Evolutionary conservation across 2,329 filamentous ascomycete species (phyloP), one percentile per base, ranked within the genome.

Genomic region (Sordariomycetes sp.): DNA sequence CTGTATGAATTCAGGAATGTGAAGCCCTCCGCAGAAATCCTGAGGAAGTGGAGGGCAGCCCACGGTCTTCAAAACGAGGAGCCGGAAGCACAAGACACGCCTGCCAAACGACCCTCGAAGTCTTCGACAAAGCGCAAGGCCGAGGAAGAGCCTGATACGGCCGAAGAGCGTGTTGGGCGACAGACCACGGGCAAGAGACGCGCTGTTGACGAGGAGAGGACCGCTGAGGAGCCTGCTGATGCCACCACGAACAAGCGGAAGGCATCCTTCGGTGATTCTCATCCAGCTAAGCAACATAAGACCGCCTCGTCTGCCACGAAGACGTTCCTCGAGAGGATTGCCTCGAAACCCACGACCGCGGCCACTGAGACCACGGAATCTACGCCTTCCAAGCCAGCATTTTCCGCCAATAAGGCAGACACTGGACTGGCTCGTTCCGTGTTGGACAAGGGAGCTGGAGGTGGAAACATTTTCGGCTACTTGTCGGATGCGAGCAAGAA

Each of bases 1-100:
- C 74, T 84, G 1, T 85, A 84, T 64, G 79, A 83, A 64, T 85
- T 84, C 70, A 82, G 83, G 70, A 83, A 79, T 20, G 76, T 83
- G 50, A 82, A 82, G 64, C 79, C 80, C 1, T 81, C 80, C 0
- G 78, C 77, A 60, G 79, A 82, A 46, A 73, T 82, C 10, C 72
- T 83, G 58, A 80, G 77, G 67, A 79, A 79, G 63, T 85, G 81
- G 81, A 78, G 80, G 65, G 70, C 77, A 50, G 77, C 79, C 58
- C 76, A 84, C 63, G 78, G 78, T 35, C 72, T 85, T 24, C 76
- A 79, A 11, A 74, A 78, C 32, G 69, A 68, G 11, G 66, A 66
- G 43, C 66, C 69, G 8, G 60, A 65, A 1, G 53, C 60, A 2
- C 61, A 66, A 22, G 64, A 65, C 10, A 70, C 68, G 16, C 66